These are phyloP conservation scores for Vigna nakashimae DNA, from an alignment of 306 rosid species.

Conservation along the genomic window DNA sequence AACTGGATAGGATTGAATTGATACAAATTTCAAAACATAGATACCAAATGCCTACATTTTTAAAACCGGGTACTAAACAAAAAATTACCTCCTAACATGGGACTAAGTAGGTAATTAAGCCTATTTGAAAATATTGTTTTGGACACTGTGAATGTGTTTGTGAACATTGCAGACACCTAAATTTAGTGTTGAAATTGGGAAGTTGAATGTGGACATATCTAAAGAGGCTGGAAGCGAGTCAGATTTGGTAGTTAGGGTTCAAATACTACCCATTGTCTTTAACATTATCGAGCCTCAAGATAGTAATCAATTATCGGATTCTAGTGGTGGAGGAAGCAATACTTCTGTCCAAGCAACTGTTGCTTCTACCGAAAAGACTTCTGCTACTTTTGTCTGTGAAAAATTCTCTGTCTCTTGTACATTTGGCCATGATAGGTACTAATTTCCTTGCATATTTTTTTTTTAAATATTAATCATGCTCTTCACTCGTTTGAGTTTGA, in stretches of 20 bases:
- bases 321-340: slow-evolving; percentile 56
- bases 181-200: slow-evolving; percentile 68
- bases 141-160: slow-evolving; percentile 38
- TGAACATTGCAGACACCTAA: slow-evolving; percentile 82
- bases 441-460: slow-evolving; percentile 30
- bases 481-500: slow-evolving; percentile 25
- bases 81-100: no score
- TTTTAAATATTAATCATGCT: slow-evolving; percentile 36
- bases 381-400: slow-evolving; percentile 66
- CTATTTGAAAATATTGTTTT: slow-evolving; percentile 32
- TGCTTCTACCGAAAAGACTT: slow-evolving; percentile 57
- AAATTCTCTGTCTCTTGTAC: slow-evolving; percentile 72
- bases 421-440: slow-evolving; percentile 87
- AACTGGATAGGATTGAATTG: no score
- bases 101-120: no score
- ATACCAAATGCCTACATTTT: no score
- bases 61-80: no score
- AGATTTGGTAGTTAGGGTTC: slow-evolving; percentile 68
- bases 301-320: slow-evolving; percentile 62
- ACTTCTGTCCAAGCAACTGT: slow-evolving; percentile 62
- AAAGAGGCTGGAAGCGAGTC: slow-evolving; percentile 60
- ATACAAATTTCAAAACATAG: no score
- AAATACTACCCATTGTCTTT: slow-evolving; percentile 66
- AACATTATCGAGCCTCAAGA: slow-evolving; percentile 62
- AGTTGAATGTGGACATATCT: slow-evolving; percentile 73